Percentiles rank a stretch among this genome's conserved stretches.
These are phyloP conservation scores for Liquidambar formosana DNA, from an alignment of 164 flowering plant genomes.

Conservation along the genomic window DNA sequence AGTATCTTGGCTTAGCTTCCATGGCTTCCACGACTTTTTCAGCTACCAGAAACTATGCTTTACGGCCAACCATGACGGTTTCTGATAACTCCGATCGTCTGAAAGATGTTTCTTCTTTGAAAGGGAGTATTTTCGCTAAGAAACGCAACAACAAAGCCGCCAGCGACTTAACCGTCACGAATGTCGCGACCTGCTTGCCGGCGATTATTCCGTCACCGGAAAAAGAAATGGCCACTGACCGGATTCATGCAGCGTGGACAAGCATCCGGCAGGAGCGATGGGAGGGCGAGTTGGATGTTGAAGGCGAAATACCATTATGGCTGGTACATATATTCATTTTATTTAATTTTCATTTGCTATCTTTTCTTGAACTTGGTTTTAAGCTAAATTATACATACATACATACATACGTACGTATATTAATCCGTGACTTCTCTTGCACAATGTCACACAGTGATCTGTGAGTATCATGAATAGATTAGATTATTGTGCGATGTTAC, in stretches of 20 bases:
- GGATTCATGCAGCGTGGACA: conserved; percentile 74
- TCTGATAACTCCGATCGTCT: not conserved
- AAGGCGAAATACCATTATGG: conserved; percentile 87
- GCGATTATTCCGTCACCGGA: conserved; percentile 19
- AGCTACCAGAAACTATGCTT: conserved; percentile 8
- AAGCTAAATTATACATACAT: too few relatives aligned
- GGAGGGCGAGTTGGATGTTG: conserved; percentile 83
- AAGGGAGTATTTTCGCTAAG: conserved; percentile 3
- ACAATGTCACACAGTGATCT: too few relatives aligned
- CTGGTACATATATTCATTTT: conserved; percentile 51
- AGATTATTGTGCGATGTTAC: too few relatives aligned
- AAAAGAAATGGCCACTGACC: conserved; percentile 2
- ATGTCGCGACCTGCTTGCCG: conserved; percentile 46
- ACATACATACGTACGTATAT: too few relatives aligned
- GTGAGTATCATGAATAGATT: too few relatives aligned
- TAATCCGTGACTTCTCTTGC: too few relatives aligned
- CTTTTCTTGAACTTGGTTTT: too few relatives aligned
- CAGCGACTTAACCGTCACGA: conserved; percentile 21
- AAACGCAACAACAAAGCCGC: conserved; percentile 6
- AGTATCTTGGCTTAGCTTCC: too few relatives aligned
- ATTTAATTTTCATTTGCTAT: not conserved
- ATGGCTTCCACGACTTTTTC: conserved; percentile 54
- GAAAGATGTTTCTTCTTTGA: conserved; percentile 4
- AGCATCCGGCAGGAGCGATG: conserved; percentile 76
- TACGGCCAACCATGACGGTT: conserved; percentile 11